Conservation (phyloP, 1,284 basidiomycete species). For the Sphaerobolus stellatus region DNA sequence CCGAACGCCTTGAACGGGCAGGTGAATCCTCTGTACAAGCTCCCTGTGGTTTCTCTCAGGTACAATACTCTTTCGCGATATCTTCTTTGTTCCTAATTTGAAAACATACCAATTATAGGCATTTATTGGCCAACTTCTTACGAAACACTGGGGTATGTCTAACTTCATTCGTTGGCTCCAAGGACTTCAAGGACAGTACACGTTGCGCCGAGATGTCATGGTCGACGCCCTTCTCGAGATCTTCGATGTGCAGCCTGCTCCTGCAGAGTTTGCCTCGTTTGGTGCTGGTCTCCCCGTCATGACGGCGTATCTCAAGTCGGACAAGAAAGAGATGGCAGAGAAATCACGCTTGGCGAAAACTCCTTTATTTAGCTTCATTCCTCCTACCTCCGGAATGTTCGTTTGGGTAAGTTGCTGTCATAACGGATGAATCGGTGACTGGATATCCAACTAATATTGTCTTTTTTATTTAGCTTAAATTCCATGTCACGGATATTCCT, state of each 20-base stretch:
- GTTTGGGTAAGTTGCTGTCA: conserved; percentile 47
- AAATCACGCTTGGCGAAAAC: conserved; percentile 27
- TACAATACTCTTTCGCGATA: conserved; percentile 19
- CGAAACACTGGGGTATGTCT: conserved; percentile 61
- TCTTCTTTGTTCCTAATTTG: conserved; percentile 1
- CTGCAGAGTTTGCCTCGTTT: conserved; percentile 31
- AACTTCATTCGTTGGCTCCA: conserved; percentile 80
- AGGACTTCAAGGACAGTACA: conserved; percentile 58
- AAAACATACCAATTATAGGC: conserved; percentile 39
- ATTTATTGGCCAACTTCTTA: conserved; percentile 60
- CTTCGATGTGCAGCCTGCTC: conserved; percentile 44
- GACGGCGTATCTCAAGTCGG: conserved; percentile 41
- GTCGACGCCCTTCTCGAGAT: conserved; percentile 55
- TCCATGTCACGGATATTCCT: conserved; percentile 65
- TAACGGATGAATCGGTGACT: background rate
- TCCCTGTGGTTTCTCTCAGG: conserved; percentile 73
- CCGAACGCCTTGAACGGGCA: conserved; percentile 75
- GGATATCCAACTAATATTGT: background rate
- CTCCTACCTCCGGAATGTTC: conserved; percentile 71
- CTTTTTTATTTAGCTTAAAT: conserved; percentile 44
- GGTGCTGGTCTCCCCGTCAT: conserved; percentile 43
- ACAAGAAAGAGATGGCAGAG: too few species aligned
- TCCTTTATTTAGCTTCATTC: conserved; percentile 64
- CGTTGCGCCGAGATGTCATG: conserved; percentile 56
- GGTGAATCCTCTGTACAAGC: conserved; percentile 71